These are phyloP conservation scores for Vitis amurensis DNA, from an alignment of 164 flowering plant genomes.

Conservation along the genomic window DNA sequence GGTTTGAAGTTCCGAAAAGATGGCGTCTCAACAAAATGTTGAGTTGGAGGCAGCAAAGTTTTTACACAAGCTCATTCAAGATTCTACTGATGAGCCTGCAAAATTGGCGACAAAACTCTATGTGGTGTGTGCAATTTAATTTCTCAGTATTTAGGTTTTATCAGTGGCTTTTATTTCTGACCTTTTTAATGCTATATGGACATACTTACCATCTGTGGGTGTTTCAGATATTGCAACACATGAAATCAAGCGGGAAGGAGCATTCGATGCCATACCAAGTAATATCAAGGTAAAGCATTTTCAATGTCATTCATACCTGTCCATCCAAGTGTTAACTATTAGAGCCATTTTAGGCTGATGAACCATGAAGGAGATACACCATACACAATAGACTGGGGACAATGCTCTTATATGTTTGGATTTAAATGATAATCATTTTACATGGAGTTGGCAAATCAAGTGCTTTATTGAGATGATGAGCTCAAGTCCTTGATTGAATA, in stretches of 20 bases:
- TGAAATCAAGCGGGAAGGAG: slow-evolving; percentile 96
- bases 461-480: too few species aligned
- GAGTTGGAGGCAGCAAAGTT: slow-evolving; percentile 98
- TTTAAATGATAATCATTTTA: too few species aligned
- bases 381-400: too few species aligned
- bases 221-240: slow-evolving; percentile 88
- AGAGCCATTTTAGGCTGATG: background rate
- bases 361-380: too few species aligned
- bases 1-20: slow-evolving; percentile 31
- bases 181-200: background rate
- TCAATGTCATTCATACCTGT: background rate
- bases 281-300: slow-evolving; percentile 68
- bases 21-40: slow-evolving; percentile 76
- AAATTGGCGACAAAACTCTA: slow-evolving; percentile 87
- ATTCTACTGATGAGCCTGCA: slow-evolving; percentile 90
- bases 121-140: slow-evolving; percentile 55
- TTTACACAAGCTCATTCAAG: slow-evolving; percentile 92
- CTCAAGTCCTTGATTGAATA: too few species aligned
- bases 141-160: background rate
- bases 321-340: background rate
- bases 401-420: too few species aligned
- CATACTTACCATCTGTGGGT: slow-evolving; percentile 1
- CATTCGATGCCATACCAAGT: slow-evolving; percentile 98
- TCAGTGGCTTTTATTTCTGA: background rate
- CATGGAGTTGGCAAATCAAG: too few species aligned